These are phyloP conservation scores for Dictyostelium intermedium DNA, from an alignment of 78 protist species.

Conservation along the genomic window DNA sequence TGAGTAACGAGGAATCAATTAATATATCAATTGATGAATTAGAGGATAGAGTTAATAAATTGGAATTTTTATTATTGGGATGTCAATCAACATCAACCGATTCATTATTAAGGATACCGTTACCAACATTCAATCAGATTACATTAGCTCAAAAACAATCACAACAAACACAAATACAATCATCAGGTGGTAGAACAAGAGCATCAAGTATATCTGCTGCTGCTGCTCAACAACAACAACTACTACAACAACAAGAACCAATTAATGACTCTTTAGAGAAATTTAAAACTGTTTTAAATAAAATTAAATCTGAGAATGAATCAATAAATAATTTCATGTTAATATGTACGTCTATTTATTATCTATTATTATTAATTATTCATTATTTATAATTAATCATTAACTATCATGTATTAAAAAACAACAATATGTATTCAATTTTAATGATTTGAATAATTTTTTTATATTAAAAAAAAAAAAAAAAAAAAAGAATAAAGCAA, in stretches of 20 bases:
- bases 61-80: slow-evolving; percentile 26
- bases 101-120: slow-evolving; percentile 15
- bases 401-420: too few species aligned
- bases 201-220: neutral
- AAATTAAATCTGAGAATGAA: slow-evolving; percentile 59
- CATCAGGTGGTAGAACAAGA: neutral
- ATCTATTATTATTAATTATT: neutral
- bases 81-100: slow-evolving; percentile 32
- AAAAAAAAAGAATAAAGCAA: slow-evolving; percentile 25
- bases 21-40: slow-evolving; percentile 44
- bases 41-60: slow-evolving; percentile 24
- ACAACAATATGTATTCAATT: too few species aligned
- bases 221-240: neutral
- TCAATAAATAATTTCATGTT: slow-evolving; percentile 18
- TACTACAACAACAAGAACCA: slow-evolving; percentile 21
- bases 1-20: neutral
- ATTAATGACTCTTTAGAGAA: slow-evolving; percentile 16
- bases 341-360: neutral
- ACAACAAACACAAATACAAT: neutral
- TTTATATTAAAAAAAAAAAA: neutral
- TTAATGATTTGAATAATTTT: too few species aligned
- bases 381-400: too few species aligned
- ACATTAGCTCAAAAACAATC: neutral
- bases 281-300: slow-evolving; percentile 13
- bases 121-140: slow-evolving; percentile 22